Percentiles rank a stretch among this genome's conserved stretches.
phyloP scores from a whole-genome alignment of 495 filamentous ascomycete genomes.

The Xylaria intraflava region DNA sequence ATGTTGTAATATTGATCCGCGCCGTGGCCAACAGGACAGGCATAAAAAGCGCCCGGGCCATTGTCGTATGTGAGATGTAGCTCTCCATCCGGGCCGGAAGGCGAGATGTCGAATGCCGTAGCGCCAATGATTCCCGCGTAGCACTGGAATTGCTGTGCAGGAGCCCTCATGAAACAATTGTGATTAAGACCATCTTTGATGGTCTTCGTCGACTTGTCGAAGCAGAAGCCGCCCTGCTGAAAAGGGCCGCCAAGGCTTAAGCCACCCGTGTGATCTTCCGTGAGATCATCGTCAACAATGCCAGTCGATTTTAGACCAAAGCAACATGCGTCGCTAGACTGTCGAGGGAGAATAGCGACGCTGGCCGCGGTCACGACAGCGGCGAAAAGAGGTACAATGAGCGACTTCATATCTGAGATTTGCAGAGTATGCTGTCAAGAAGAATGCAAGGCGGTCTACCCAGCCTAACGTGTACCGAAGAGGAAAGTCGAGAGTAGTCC shows the following conservation, averaged over 20 bases:
- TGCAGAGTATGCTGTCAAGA: background rate
- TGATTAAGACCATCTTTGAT: conserved; percentile 21
- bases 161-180: conserved; percentile 26
- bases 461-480: background rate
- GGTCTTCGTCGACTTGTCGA: conserved; percentile 20
- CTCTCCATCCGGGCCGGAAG: conserved; percentile 4
- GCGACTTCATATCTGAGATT: conserved; percentile 12
- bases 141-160: conserved; percentile 22
- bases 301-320: conserved; percentile 25
- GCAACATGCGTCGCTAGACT: conserved; percentile 16
- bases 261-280: conserved; percentile 21
- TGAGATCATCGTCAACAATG: conserved; percentile 15
- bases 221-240: conserved; percentile 24
- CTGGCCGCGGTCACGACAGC: conserved; percentile 2
- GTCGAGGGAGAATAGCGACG: conserved; percentile 13
- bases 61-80: conserved; percentile 20
- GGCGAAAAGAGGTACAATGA: conserved; percentile 15
- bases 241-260: conserved; percentile 23
- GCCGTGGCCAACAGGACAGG: conserved; percentile 15
- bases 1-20: conserved; percentile 16
- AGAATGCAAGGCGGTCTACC: background rate
- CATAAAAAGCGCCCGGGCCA: conserved; percentile 16
- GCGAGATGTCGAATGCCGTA: conserved; percentile 17
- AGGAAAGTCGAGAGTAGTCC: background rate
- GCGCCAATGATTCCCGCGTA: conserved; percentile 19